Percentiles rank a stretch among this genome's conserved stretches.
Evolutionary conservation across 202 grass and related monocot species (phyloP).

Genomic region (Brachypodium distachyon): DNA sequence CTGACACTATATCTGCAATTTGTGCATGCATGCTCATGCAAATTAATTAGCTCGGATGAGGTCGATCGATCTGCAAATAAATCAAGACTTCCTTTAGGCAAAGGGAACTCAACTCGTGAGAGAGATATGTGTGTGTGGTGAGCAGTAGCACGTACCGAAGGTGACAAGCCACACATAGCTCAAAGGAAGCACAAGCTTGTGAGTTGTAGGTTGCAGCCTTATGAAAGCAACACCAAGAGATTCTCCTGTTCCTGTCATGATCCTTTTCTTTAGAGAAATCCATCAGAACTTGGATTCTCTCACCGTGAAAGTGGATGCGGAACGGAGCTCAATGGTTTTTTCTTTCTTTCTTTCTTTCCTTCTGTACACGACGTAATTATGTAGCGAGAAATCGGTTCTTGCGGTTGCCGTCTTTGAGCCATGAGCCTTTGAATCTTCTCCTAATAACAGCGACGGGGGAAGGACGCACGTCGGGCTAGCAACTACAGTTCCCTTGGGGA

Average conservation of each 20-base stretch:
- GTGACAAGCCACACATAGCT: not conserved
- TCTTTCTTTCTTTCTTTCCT: too few relatives aligned
- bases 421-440: not conserved
- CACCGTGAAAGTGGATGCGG: not conserved
- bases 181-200: not conserved
- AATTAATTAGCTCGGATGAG: not conserved
- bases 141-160: not conserved
- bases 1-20: not conserved
- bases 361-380: not conserved
- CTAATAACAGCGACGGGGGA: not conserved
- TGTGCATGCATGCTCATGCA: not conserved
- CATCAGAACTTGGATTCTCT: not conserved
- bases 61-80: not conserved
- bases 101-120: not conserved
- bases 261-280: not conserved
- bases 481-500: not conserved
- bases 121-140: not conserved
- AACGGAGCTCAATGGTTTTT: not conserved
- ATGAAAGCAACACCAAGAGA: not conserved
- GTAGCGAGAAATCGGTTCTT: not conserved
- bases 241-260: not conserved
- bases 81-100: not conserved
- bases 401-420: not conserved
- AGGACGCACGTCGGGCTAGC: not conserved
- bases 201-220: not conserved